phyloP scores from a whole-genome alignment of 2,329 filamentous ascomycete genomes.

The Fusarium buharicum region DNA sequence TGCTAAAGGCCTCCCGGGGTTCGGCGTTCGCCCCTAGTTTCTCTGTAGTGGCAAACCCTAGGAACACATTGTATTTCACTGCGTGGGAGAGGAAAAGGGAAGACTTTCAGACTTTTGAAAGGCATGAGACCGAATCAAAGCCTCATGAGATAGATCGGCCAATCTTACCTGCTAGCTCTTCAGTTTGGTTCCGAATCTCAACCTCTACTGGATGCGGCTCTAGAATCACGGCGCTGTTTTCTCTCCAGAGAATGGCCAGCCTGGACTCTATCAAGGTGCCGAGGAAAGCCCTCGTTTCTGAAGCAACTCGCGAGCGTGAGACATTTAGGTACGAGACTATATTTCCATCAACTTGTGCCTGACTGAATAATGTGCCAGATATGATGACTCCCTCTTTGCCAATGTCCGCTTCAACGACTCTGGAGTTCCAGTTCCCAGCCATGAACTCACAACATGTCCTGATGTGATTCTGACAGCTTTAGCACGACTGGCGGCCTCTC shows the following conservation, averaged over 20 bases:
- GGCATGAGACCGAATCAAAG: not conserved
- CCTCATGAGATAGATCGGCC: not conserved
- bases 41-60: constrained; percentile 1
- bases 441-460: constrained; percentile 43
- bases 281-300: constrained; percentile 31
- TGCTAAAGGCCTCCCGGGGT: constrained; percentile 11
- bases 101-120: not conserved
- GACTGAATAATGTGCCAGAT: constrained; percentile 11
- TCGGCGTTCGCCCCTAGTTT: constrained; percentile 8
- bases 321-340: constrained; percentile 44
- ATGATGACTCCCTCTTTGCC: constrained; percentile 20
- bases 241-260: constrained; percentile 9
- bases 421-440: constrained; percentile 37
- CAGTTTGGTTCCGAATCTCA: not conserved
- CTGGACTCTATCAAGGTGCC: constrained; percentile 11
- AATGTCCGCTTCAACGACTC: constrained; percentile 41
- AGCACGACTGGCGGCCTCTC: constrained; percentile 59
- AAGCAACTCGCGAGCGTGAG: constrained; percentile 47
- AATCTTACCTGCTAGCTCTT: too few relatives aligned
- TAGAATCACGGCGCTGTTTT: not conserved
- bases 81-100: not conserved
- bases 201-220: not conserved
- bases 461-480: constrained; percentile 59
- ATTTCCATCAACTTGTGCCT: not conserved
- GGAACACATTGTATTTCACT: not conserved